Percentiles rank a stretch among this genome's conserved stretches.
Conservation (phyloP, 192 early-diverging fungal species). For the Backusella morwellensis region DNA sequence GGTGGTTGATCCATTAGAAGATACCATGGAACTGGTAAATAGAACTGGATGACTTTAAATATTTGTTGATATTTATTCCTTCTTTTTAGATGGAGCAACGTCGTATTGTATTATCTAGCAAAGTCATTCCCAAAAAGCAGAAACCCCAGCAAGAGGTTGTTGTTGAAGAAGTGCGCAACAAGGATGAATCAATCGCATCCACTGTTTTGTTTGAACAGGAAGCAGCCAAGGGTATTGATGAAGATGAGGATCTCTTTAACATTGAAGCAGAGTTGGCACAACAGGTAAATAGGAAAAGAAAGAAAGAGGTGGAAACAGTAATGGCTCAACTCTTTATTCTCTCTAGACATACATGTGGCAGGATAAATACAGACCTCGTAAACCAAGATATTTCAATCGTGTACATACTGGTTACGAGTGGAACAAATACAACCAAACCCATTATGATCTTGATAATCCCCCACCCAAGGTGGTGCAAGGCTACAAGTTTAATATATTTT, state of each 20-base stretch:
- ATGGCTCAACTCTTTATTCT: background rate
- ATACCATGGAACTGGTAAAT: constrained; percentile 60
- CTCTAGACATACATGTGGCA: constrained; percentile 73
- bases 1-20: constrained; percentile 59
- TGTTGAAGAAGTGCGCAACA: constrained; percentile 5
- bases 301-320: background rate
- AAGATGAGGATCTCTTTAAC: constrained; percentile 78
- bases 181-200: constrained; percentile 38
- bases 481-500: constrained; percentile 99
- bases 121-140: constrained; percentile 52
- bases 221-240: constrained; percentile 70
- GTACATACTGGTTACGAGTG: constrained; percentile 98
- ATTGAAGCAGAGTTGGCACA: constrained; percentile 66
- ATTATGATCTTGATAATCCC: constrained; percentile 97
- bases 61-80: constrained; percentile 3
- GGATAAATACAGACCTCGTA: constrained; percentile 94
- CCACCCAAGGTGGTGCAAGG: constrained; percentile 97
- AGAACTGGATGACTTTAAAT: background rate
- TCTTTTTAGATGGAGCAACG: constrained; percentile 46
- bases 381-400: constrained; percentile 95
- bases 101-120: constrained; percentile 49
- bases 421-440: constrained; percentile 99
- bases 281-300: constrained; percentile 33
- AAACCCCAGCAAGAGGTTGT: constrained; percentile 14
- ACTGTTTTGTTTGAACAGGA: constrained; percentile 68